A percentile compares a stretch with the other conserved stretches of the same genome.
Evolutionary conservation across 768 basidiomycete genomes (phyloP).

Genomic region (Trichaptum fuscoviolaceum): DNA sequence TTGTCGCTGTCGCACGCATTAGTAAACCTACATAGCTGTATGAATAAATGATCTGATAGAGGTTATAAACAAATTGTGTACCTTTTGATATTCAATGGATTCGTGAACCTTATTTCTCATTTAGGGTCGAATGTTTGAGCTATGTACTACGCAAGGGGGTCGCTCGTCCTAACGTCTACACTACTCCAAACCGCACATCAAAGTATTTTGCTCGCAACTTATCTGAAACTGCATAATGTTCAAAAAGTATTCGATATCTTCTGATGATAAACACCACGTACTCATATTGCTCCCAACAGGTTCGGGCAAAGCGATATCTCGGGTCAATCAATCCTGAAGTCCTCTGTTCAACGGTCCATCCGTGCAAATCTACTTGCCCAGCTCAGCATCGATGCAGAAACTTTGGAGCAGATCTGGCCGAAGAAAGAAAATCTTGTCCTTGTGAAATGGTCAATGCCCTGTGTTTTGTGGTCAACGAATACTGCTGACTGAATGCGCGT

Average conservation of each 20-base stretch:
- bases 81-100: too few species aligned
- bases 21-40: too few species aligned
- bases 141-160: too few species aligned
- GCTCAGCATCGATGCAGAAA: constrained; percentile 75
- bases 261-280: constrained; percentile 7
- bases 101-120: too few species aligned
- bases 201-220: background rate
- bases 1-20: too few species aligned
- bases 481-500: constrained; percentile 19
- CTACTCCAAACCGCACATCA: background rate
- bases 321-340: constrained; percentile 87
- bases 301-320: constrained; percentile 54
- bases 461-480: background rate
- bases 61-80: too few species aligned
- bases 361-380: constrained; percentile 75
- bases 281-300: constrained; percentile 47
- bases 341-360: constrained; percentile 88
- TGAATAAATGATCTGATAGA: too few species aligned
- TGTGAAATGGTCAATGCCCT: constrained; percentile 75
- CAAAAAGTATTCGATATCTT: constrained; percentile 52
- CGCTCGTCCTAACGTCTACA: too few species aligned
- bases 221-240: constrained; percentile 48
- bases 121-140: too few species aligned
- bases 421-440: constrained; percentile 95
- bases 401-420: constrained; percentile 91